phyloP scores from a whole-genome alignment of 148 eudicot species.

The Rhododendron kiyosumense region DNA sequence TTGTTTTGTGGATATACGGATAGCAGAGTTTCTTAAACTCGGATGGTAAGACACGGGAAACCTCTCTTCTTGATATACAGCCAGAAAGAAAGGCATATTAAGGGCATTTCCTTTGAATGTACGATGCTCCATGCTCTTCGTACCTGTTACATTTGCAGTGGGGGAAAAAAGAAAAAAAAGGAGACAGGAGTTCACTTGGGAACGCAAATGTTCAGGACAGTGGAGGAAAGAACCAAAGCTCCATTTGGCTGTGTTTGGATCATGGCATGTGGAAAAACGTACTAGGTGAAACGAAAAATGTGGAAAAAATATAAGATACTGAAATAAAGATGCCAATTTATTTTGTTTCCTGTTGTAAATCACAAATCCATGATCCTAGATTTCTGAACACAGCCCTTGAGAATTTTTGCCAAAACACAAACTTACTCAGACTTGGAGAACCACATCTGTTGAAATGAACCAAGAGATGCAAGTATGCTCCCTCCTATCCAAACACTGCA shows the following conservation, averaged over 20 bases:
- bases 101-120: constrained; percentile 93
- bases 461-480: constrained; percentile 93
- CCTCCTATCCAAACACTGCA: constrained; percentile 98
- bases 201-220: background rate
- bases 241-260: background rate
- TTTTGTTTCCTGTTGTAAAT: background rate
- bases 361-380: background rate
- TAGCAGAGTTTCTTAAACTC: background rate
- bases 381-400: background rate
- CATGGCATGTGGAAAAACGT: background rate
- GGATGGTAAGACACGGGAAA: background rate
- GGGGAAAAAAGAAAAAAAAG: background rate
- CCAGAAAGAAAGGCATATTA: constrained; percentile 10
- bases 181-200: background rate
- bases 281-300: background rate
- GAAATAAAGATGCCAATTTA: background rate
- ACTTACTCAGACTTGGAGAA: constrained; percentile 94
- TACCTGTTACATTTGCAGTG: constrained; percentile 40
- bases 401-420: background rate
- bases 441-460: constrained; percentile 99
- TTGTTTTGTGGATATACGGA: background rate
- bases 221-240: too few species aligned
- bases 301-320: background rate
- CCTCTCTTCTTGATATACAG: background rate
- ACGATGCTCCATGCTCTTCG: constrained; percentile 89